These are phyloP conservation scores for Theileria annulata DNA, from an alignment of 169 alveolate genomes.

Conservation along the genomic window DNA sequence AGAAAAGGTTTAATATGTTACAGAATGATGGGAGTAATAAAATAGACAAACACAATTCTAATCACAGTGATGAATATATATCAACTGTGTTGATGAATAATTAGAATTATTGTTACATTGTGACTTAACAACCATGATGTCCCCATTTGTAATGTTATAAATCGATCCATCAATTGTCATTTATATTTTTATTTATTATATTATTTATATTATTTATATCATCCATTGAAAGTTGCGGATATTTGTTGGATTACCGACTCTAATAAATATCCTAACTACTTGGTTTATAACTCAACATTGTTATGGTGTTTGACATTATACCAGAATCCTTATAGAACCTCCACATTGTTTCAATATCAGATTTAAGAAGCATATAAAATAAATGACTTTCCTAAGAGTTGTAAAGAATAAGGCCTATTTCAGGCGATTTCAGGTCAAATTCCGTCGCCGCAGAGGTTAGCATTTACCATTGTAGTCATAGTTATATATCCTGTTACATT, in stretches of 20 bases:
- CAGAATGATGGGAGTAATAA: not conserved
- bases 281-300: not conserved
- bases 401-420: constrained; percentile 97
- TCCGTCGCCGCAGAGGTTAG: constrained; percentile 97
- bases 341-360: not conserved
- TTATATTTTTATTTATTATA: constrained; percentile 1
- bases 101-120: not conserved
- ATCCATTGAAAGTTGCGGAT: constrained; percentile 3
- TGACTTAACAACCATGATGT: not conserved
- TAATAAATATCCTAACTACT: not conserved
- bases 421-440: constrained; percentile 98
- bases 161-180: not conserved
- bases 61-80: not conserved
- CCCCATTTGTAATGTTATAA: constrained; percentile 3
- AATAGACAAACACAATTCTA: not conserved
- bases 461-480: not conserved
- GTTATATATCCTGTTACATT: not conserved
- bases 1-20: not conserved
- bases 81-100: constrained; percentile 10
- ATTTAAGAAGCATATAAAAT: constrained; percentile 3
- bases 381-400: constrained; percentile 96
- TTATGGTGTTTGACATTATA: constrained; percentile 13
- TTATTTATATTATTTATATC: not conserved
- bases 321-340: not conserved
- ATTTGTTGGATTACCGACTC: not conserved